Evolutionary conservation across 371 early-diverging fungal species (phyloP).

Genomic region (Phascolomyces articulosus): DNA sequence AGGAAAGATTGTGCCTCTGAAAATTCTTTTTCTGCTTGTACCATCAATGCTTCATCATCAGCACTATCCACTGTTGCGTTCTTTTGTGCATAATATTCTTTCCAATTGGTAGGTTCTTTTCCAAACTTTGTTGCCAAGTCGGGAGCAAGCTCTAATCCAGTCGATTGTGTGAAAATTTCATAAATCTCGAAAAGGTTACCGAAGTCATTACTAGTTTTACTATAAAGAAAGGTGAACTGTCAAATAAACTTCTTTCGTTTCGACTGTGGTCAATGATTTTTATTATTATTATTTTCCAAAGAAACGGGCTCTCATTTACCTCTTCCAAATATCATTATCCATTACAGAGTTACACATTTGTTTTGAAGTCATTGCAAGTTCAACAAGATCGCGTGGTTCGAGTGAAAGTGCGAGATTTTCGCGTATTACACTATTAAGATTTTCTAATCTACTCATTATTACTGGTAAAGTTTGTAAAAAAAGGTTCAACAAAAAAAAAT

Average conservation of each 20-base stretch:
- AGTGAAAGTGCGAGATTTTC: constrained; percentile 18
- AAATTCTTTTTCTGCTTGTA: constrained; percentile 51
- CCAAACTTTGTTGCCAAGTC: constrained; percentile 41
- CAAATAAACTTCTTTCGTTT: too few species aligned
- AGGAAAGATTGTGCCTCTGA: constrained; percentile 44
- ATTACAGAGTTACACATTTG: constrained; percentile 12
- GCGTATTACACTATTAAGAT: constrained; percentile 13
- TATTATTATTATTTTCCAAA: too few species aligned
- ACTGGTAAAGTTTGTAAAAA: background rate
- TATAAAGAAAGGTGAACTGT: constrained; percentile 9
- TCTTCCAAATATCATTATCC: constrained; percentile 28
- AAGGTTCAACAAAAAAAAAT: constrained; percentile 4
- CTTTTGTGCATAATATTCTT: constrained; percentile 41
- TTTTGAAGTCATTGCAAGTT: constrained; percentile 21
- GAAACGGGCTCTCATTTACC: constrained; percentile 13
- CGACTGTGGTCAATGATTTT: too few species aligned
- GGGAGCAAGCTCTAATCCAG: constrained; percentile 51
- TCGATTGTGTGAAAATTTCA: constrained; percentile 39
- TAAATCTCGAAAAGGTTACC: constrained; percentile 59
- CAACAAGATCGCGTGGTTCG: constrained; percentile 21
- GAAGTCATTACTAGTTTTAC: constrained; percentile 56
- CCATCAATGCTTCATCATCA: constrained; percentile 34
- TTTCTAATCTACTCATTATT: constrained; percentile 10
- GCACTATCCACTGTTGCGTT: constrained; percentile 29
- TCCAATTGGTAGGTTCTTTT: constrained; percentile 51